Conservation (phyloP, 2,329 filamentous ascomycete species). For the Colletotrichum nymphaeae region DNA sequence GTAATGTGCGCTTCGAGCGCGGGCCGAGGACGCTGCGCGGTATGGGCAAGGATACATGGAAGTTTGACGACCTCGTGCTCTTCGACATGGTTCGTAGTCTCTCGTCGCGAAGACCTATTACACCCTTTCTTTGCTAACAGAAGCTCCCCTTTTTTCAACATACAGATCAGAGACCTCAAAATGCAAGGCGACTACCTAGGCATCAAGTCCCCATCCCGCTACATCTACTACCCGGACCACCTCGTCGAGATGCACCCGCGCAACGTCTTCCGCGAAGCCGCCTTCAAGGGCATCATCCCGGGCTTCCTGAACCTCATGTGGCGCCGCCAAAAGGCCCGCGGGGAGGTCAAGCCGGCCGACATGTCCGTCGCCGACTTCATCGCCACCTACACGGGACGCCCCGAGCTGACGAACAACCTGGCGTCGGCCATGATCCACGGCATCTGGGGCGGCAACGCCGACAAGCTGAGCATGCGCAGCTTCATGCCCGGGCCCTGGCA, state of each 20-base stretch:
- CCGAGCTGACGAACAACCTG: conserved; percentile 75
- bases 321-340: conserved; percentile 41
- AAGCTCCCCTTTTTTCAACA: not conserved
- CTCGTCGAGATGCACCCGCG: conserved; percentile 39
- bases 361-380: conserved; percentile 80
- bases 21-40: conserved; percentile 83
- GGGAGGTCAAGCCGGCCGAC: conserved; percentile 58
- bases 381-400: conserved; percentile 61
- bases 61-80: conserved; percentile 73
- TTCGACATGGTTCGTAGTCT: conserved; percentile 72
- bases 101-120: conserved; percentile 37
- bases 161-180: conserved; percentile 21
- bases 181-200: conserved; percentile 17
- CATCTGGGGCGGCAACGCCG: conserved; percentile 91
- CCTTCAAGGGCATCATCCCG: conserved; percentile 46
- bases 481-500: conserved; percentile 63
- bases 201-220: conserved; percentile 60
- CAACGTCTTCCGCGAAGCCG: conserved; percentile 40
- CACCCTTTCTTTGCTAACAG: conserved; percentile 24
- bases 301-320: conserved; percentile 48
- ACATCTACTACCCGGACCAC: conserved; percentile 89
- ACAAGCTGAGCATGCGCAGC: conserved; percentile 79
- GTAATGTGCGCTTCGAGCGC: conserved; percentile 79
- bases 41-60: conserved; percentile 50
- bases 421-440: conserved; percentile 84